phyloP scores from a whole-genome alignment of 2,329 filamentous ascomycete species.

The Trichoderma asperellum region DNA sequence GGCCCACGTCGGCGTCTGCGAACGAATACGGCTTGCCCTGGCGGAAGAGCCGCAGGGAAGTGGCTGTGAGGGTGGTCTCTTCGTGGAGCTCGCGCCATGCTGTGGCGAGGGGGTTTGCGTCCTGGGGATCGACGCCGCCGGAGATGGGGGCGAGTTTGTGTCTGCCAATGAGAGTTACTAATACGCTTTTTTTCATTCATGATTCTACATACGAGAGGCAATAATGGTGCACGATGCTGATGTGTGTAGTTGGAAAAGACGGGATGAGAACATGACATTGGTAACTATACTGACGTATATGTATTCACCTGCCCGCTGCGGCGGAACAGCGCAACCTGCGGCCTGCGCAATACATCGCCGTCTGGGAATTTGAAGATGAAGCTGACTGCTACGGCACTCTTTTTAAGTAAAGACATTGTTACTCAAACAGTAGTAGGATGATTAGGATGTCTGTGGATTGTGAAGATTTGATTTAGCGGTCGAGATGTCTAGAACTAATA shows the following conservation, averaged over 20 bases:
- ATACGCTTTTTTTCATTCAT: no score
- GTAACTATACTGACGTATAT: constrained; percentile 57
- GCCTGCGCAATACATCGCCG: constrained; percentile 41
- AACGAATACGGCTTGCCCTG: constrained; percentile 64
- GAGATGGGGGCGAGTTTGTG: constrained; percentile 65
- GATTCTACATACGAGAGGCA: no score
- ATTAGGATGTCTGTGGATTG: background rate
- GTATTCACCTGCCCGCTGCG: constrained; percentile 63
- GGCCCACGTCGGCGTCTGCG: constrained; percentile 54
- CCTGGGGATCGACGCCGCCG: constrained; percentile 60
- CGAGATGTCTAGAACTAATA: background rate
- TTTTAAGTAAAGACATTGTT: constrained; percentile 35
- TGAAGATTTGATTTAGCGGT: background rate
- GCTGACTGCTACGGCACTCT: constrained; percentile 51
- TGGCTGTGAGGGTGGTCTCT: constrained; percentile 59
- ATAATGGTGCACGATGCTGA: no score
- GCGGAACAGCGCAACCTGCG: constrained; percentile 63
- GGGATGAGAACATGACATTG: no score
- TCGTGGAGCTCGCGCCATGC: constrained; percentile 66
- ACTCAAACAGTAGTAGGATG: constrained; percentile 1
- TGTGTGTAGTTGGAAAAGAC: background rate
- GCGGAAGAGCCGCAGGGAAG: constrained; percentile 55
- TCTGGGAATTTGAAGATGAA: constrained; percentile 55
- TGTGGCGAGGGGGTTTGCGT: constrained; percentile 57
- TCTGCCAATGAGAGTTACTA: constrained; percentile 36